These are phyloP conservation scores for Globisporangium paroecandrum DNA, from an alignment of 352 stramenopile species.

Conservation along the genomic window DNA sequence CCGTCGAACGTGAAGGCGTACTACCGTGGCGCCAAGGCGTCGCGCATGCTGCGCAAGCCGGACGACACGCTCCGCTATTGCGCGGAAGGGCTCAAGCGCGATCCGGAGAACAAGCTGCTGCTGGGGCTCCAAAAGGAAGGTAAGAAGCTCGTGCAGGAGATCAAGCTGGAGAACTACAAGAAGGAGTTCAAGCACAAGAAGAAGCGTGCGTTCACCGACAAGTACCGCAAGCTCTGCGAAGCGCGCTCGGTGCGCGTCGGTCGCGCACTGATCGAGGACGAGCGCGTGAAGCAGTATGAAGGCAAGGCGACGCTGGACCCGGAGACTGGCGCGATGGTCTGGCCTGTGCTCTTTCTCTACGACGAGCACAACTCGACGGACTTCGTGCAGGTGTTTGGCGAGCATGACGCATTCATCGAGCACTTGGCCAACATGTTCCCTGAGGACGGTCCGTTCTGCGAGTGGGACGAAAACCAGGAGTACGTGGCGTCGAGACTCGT, in stretches of 20 bases:
- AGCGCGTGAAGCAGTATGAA: slow-evolving; percentile 79
- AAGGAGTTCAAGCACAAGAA: slow-evolving; percentile 69
- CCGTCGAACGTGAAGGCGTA: slow-evolving; percentile 78
- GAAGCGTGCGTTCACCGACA: slow-evolving; percentile 58
- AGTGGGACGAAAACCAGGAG: slow-evolving; percentile 70
- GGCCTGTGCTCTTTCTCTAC: slow-evolving; percentile 84
- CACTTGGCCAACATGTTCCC: slow-evolving; percentile 89
- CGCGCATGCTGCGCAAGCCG: slow-evolving; percentile 70
- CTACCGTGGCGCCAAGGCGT: slow-evolving; percentile 83
- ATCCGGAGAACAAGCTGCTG: slow-evolving; percentile 77
- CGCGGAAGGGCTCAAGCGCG: slow-evolving; percentile 63
- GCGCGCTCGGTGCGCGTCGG: slow-evolving; percentile 65
- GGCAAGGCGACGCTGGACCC: slow-evolving; percentile 74
- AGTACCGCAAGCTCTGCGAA: slow-evolving; percentile 74
- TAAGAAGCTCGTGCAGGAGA: slow-evolving; percentile 51
- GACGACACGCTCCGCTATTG: slow-evolving; percentile 82
- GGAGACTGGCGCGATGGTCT: slow-evolving; percentile 60
- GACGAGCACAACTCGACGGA: slow-evolving; percentile 83
- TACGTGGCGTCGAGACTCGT: slow-evolving; percentile 78
- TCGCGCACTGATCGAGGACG: slow-evolving; percentile 70
- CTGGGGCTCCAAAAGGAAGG: slow-evolving; percentile 67
- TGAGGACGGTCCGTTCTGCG: slow-evolving; percentile 75
- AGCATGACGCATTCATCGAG: slow-evolving; percentile 79
- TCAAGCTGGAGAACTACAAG: slow-evolving; percentile 60
- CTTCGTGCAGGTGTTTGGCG: slow-evolving; percentile 78